Percentiles rank a stretch among this genome's conserved stretches.
phyloP scores from a whole-genome alignment of 805 yeast genomes.

The Wickerhamomyces chaumierensis region DNA sequence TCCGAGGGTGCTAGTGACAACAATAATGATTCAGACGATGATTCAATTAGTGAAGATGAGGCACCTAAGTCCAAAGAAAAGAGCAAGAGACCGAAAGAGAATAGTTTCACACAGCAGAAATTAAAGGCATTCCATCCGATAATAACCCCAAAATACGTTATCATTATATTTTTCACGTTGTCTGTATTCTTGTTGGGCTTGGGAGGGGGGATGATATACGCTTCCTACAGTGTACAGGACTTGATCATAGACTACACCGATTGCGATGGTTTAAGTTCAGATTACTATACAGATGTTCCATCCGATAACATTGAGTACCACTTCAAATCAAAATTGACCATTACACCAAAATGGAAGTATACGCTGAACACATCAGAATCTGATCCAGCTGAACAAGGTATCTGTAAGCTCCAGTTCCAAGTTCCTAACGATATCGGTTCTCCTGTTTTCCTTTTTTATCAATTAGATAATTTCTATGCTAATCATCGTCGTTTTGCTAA shows the following conservation, averaged over 20 bases:
- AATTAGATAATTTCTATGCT: constrained; percentile 81
- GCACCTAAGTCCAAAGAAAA: constrained; percentile 28
- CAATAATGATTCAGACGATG: constrained; percentile 24
- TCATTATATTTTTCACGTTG: constrained; percentile 65
- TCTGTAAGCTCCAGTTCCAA: constrained; percentile 65
- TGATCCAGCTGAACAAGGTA: constrained; percentile 38
- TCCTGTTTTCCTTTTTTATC: constrained; percentile 70
- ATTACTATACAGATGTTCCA: constrained; percentile 42
- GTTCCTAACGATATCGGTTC: constrained; percentile 62
- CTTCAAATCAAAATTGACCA: constrained; percentile 35
- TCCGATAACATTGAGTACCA: constrained; percentile 40
- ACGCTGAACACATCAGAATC: constrained; percentile 28
- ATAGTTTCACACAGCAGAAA: constrained; percentile 63
- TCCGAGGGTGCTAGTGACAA: constrained; percentile 1
- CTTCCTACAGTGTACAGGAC: constrained; percentile 63
- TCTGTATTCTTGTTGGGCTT: constrained; percentile 82
- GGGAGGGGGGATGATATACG: constrained; percentile 73
- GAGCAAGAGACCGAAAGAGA: constrained; percentile 58
- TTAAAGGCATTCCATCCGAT: constrained; percentile 61
- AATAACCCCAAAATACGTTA: constrained; percentile 78
- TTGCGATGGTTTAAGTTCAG: constrained; percentile 39
- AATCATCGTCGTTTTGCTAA: constrained; percentile 91
- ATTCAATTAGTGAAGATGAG: constrained; percentile 34
- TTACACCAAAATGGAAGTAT: constrained; percentile 60
- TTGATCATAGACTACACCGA: constrained; percentile 63